Base-by-base conservation (phyloP, 2,329 filamentous ascomycete genomes). In the Cephalotrichum gorgonifer region DNA sequence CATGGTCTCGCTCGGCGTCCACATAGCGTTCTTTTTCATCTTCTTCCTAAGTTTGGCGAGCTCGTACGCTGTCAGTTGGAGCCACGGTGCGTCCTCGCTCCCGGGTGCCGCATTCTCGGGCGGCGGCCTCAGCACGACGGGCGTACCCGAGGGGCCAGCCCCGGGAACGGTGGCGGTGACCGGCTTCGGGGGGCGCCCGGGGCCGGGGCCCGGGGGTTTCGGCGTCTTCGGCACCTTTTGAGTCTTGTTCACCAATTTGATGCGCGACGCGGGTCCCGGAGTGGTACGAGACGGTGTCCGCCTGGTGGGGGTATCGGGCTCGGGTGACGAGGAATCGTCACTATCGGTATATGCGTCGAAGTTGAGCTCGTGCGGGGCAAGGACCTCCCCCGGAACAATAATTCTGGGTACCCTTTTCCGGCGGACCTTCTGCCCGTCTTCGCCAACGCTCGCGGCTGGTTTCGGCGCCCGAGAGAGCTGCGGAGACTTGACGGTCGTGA, bases 1-100 rank as follows among this genome's bases (percentile, higher is more conserved):
- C 87, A 93, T 93, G 0, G 87, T 90, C 57, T 88, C 85, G 54
- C 85, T 90, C 0, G 87, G 87, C 3, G 79, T 82, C 87, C 87
- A 93, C 4, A 86, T 83, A 0, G 86, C 85, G 59, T 93, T 93
- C 73, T 93, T 93, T 75, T 93, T 93, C 87, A 93, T 93, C 17
- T 85, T 76, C 66, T 93, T 93, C 52, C 87, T 74, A 7, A 93
- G 72, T 54, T 81, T 76, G 1, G 80, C 81, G 43, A 85, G 69
- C 60, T 85, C 81, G 53, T 78, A 83, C 15, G 73, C 69, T 6
- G 80, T 84, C 33, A 85, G 70, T 56, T 79, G 79, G 23, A 84
- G 68, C 81, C 81, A 85, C 0, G 81, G 81, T 11, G 78, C 75
- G 56, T 83, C 75, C 3, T 69, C 57, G 49, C 78, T 80, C 26